phyloP scores from a whole-genome alignment of 2,329 filamentous ascomycete species.

The Xenoacremonium recifei region DNA sequence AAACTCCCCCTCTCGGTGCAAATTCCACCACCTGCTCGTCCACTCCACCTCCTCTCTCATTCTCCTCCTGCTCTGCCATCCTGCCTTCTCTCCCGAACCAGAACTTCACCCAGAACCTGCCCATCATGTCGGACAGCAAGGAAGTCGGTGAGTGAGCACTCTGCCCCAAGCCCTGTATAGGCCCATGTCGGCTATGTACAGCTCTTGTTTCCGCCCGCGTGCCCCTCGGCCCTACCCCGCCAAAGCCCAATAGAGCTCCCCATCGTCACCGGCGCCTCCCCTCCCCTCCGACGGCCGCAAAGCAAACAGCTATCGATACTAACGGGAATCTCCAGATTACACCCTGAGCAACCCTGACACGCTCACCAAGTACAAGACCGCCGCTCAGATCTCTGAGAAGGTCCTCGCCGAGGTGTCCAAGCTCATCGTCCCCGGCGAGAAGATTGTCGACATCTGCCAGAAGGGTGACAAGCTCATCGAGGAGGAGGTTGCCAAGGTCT shows the following conservation, averaged over 20 bases:
- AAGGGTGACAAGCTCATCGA: slow-evolving; percentile 93
- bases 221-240: slow-evolving; percentile 3
- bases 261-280: neutral
- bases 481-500: slow-evolving; percentile 92
- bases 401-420: slow-evolving; percentile 81
- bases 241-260: slow-evolving; percentile 2
- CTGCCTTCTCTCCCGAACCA: too few relatives aligned
- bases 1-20: slow-evolving; percentile 23
- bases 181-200: neutral
- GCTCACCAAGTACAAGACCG: slow-evolving; percentile 98
- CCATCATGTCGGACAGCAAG: slow-evolving; percentile 46
- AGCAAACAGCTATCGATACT: neutral
- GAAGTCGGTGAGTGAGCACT: slow-evolving; percentile 38
- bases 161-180: neutral
- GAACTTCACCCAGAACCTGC: slow-evolving; percentile 26
- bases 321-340: slow-evolving; percentile 45
- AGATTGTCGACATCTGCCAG: slow-evolving; percentile 92
- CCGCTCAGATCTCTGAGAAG: slow-evolving; percentile 91
- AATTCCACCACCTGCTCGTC: slow-evolving; percentile 21
- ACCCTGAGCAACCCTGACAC: slow-evolving; percentile 89
- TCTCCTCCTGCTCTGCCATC: too few relatives aligned
- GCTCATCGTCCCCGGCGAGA: slow-evolving; percentile 77
- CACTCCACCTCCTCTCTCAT: slow-evolving; percentile 17
- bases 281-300: slow-evolving; percentile 15
- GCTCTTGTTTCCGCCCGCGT: neutral